A percentile compares a stretch with the other conserved stretches of the same genome.
phyloP scores from a whole-genome alignment of 306 rosid genomes.

The Quercus variabilis region DNA sequence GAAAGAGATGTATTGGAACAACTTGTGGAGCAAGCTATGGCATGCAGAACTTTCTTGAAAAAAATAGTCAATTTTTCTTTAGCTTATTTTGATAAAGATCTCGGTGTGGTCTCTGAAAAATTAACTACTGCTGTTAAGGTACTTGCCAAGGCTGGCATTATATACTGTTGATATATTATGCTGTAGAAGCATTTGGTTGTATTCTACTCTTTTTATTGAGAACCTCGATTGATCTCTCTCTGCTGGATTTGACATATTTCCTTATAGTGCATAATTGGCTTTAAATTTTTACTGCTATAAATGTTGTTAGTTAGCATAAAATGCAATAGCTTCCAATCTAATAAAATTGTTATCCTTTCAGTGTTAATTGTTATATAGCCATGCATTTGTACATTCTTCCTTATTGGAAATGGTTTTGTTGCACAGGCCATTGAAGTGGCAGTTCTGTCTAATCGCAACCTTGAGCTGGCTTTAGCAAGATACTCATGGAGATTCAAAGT shows the following conservation, averaged over 20 bases:
- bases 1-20: slow-evolving; percentile 56
- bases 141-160: slow-evolving; percentile 5
- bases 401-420: slow-evolving; percentile 18
- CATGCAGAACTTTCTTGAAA: slow-evolving; percentile 51
- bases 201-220: slow-evolving; percentile 1
- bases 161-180: not conserved
- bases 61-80: slow-evolving; percentile 47
- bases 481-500: slow-evolving; percentile 66
- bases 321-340: not conserved
- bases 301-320: slow-evolving; percentile 17
- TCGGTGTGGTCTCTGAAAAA: slow-evolving; percentile 35
- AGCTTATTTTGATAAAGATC: slow-evolving; percentile 47
- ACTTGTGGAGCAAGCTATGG: slow-evolving; percentile 58
- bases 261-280: not conserved
- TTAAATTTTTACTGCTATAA: not conserved
- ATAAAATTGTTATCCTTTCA: not conserved
- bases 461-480: slow-evolving; percentile 57
- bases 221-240: not conserved
- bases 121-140: slow-evolving; percentile 66
- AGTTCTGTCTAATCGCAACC: slow-evolving; percentile 47
- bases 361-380: not conserved
- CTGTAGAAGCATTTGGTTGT: not conserved
- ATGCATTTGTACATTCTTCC: slow-evolving; percentile 11
- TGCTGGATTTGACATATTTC: not conserved
- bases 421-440: slow-evolving; percentile 64